These are phyloP conservation scores for Camelina sativa DNA, from an alignment of 345 rosid species.

Conservation along the genomic window DNA sequence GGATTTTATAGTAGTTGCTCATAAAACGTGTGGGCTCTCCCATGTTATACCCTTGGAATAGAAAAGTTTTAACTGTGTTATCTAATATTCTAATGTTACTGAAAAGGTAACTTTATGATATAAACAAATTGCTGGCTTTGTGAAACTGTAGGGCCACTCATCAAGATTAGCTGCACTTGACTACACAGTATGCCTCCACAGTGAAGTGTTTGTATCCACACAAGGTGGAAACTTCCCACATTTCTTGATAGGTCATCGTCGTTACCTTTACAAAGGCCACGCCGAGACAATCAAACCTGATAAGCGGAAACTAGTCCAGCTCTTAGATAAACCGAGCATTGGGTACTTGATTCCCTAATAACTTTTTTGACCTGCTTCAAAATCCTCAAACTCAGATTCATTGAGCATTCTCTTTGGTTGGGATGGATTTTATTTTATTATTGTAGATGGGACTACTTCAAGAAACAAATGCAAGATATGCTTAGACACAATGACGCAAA, in stretches of 20 bases:
- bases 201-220: conserved; percentile 93
- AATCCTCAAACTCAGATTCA: conserved; percentile 1
- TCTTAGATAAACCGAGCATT: conserved; percentile 79
- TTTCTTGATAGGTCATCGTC: conserved; percentile 95
- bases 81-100: not conserved
- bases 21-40: conserved; percentile 33
- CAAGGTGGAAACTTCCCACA: conserved; percentile 99
- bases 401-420: not conserved
- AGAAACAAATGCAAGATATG: conserved; percentile 79
- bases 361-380: not conserved
- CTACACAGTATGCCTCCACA: conserved; percentile 89
- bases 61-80: not conserved
- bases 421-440: not conserved
- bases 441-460: conserved; percentile 81
- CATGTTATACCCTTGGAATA: conserved; percentile 7
- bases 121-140: conserved; percentile 16
- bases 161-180: conserved; percentile 98
- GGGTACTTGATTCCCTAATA: conserved; percentile 49
- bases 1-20: not conserved
- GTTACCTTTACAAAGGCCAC: conserved; percentile 87
- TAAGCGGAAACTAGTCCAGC: conserved; percentile 82
- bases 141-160: conserved; percentile 69
- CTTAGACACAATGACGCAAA: conserved; percentile 73
- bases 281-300: conserved; percentile 90
- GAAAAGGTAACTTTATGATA: not conserved